Evolutionary conservation across 768 basidiomycete genomes (phyloP).

Genomic region (Lanmaoa rubissima): DNA sequence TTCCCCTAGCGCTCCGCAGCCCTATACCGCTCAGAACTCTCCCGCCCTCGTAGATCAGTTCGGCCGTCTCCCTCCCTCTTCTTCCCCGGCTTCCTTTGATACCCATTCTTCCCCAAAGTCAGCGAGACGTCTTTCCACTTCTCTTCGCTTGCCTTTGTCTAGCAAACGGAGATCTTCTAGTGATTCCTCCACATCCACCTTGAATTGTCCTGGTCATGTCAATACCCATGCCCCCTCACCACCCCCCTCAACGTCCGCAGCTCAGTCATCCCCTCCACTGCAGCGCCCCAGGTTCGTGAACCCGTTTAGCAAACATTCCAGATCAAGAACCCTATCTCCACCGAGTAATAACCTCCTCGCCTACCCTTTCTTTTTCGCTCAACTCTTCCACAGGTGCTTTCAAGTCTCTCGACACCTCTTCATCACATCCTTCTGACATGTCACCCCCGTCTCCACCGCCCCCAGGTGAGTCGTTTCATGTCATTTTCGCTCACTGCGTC

Average conservation of each 20-base stretch:
- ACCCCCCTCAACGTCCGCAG: not conserved
- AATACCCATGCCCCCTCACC: not conserved
- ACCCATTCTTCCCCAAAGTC: not conserved
- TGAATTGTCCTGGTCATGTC: not conserved
- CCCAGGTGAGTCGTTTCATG: not conserved
- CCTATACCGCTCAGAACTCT: not conserved
- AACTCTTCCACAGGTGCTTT: constrained; percentile 3
- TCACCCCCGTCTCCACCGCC: not conserved
- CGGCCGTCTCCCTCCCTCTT: not conserved
- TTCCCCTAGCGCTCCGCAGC: not conserved
- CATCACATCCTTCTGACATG: not conserved
- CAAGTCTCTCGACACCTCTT: not conserved
- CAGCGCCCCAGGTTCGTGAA: constrained; percentile 16
- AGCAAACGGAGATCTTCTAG: constrained; percentile 9
- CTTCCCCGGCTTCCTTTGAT: not conserved
- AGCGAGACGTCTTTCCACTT: not conserved
- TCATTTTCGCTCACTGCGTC: not conserved
- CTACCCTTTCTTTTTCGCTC: not conserved
- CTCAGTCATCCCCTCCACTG: not conserved
- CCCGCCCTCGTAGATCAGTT: constrained; percentile 5
- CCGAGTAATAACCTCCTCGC: constrained; percentile 6
- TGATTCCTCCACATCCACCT: not conserved
- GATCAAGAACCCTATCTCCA: constrained; percentile 16
- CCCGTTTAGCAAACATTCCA: constrained; percentile 17
- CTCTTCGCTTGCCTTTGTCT: constrained; percentile 8